A percentile compares a stretch with the other conserved stretches of the same genome.
phyloP scores from a whole-genome alignment of 805 yeast genomes.

The Hanseniaspora jakobsenii region DNA sequence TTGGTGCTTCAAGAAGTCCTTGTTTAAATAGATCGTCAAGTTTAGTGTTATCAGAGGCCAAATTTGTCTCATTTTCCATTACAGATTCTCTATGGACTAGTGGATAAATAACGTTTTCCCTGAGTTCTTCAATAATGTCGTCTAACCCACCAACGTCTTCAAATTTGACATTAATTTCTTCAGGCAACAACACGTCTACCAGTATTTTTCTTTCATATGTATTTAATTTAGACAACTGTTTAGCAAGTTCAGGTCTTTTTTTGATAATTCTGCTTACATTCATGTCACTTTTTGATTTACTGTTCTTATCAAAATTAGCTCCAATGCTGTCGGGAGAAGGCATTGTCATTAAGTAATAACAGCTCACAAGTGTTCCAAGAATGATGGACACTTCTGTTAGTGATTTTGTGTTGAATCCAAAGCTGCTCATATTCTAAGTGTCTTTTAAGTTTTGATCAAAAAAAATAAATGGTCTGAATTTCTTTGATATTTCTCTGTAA shows the following conservation, averaged over 20 bases:
- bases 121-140: constrained; percentile 64
- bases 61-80: constrained; percentile 19
- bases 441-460: neutral
- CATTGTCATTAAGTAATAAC: constrained; percentile 46
- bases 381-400: constrained; percentile 39
- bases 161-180: constrained; percentile 65
- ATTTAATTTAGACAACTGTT: constrained; percentile 37
- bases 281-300: constrained; percentile 47
- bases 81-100: constrained; percentile 30
- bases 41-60: too few relatives aligned
- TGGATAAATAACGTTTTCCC: constrained; percentile 83
- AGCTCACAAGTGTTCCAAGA: constrained; percentile 55
- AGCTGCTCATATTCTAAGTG: neutral
- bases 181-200: constrained; percentile 69
- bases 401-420: constrained; percentile 28
- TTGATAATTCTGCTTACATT: constrained; percentile 46
- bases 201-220: constrained; percentile 69
- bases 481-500: too few relatives aligned
- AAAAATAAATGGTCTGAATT: too few relatives aligned
- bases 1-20: constrained; percentile 76
- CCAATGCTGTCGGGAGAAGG: constrained; percentile 34
- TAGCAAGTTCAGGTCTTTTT: constrained; percentile 45
- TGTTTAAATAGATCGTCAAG: constrained; percentile 63
- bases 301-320: constrained; percentile 41
- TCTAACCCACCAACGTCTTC: constrained; percentile 84